Evolutionary conservation across 2,329 filamentous ascomycete genomes (phyloP).

Genomic region (Thielaviopsis ethacetica): DNA sequence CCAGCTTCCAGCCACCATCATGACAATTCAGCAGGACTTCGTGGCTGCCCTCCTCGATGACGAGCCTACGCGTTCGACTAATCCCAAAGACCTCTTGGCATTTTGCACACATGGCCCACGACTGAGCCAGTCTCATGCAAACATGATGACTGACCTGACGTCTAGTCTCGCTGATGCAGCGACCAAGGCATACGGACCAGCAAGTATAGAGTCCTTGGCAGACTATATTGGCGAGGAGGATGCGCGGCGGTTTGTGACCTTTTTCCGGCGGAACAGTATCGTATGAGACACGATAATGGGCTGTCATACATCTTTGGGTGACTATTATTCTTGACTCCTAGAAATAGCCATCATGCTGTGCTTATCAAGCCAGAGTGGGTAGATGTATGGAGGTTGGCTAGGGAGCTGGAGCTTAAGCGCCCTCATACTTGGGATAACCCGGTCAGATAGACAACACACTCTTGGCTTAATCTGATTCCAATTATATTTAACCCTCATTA

Average conservation of each 20-base stretch:
- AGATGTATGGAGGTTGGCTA: no score
- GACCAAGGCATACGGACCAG: slow-evolving; percentile 12
- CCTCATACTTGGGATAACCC: no score
- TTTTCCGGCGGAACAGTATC: no score
- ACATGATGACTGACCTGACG: slow-evolving; percentile 18
- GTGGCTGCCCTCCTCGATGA: neutral
- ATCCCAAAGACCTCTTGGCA: slow-evolving; percentile 12
- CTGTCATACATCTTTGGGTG: no score
- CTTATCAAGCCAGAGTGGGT: no score
- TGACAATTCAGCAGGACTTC: slow-evolving; percentile 21
- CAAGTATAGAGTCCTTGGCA: slow-evolving; percentile 14
- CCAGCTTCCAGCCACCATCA: slow-evolving; percentile 23
- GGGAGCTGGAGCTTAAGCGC: no score
- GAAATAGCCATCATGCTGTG: no score
- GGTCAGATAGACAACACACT: no score
- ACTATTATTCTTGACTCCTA: no score
- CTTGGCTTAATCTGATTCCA: no score
- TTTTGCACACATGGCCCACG: slow-evolving; percentile 17
- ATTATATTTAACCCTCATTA: no score
- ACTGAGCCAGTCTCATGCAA: slow-evolving; percentile 16
- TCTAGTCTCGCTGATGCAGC: slow-evolving; percentile 17
- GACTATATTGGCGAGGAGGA: slow-evolving; percentile 19
- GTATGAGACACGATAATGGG: no score
- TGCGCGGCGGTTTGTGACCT: slow-evolving; percentile 16
- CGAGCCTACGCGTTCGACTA: neutral